Percentiles rank a stretch among this genome's conserved stretches.
phyloP scores from a whole-genome alignment of 495 filamentous ascomycete species.

The Penicillium turbatum region DNA sequence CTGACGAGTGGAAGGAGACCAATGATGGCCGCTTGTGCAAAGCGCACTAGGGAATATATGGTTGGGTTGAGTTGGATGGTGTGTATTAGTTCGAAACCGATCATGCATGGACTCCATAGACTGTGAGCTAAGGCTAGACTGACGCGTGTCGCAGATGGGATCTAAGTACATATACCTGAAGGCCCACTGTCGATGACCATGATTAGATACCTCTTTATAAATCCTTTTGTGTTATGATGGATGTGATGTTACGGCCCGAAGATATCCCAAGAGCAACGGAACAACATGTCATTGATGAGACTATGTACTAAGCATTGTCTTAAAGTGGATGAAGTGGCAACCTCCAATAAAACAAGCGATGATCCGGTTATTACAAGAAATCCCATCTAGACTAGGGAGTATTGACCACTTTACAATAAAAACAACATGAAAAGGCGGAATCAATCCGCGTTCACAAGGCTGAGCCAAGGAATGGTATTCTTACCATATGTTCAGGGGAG shows the following conservation, averaged over 20 bases:
- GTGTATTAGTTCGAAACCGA: neutral
- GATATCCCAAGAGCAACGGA: too few species aligned
- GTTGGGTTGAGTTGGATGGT: neutral
- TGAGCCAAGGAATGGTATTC: neutral
- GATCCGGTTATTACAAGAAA: too few species aligned
- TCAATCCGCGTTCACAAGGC: neutral
- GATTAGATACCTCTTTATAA: too few species aligned
- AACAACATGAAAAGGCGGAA: neutral
- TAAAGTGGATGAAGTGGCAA: neutral
- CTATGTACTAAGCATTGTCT: too few species aligned
- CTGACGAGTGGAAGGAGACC: slow-evolving; percentile 49
- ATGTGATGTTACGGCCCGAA: too few species aligned
- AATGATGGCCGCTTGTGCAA: slow-evolving; percentile 25
- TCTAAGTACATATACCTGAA: too few species aligned
- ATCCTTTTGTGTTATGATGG: too few species aligned
- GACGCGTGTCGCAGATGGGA: neutral
- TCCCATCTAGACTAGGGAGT: neutral
- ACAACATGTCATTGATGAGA: too few species aligned
- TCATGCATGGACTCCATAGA: neutral
- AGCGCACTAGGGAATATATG: neutral
- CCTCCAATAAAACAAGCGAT: neutral
- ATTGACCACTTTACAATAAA: too few species aligned
- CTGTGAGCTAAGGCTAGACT: too few species aligned
- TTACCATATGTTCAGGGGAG: too few species aligned
- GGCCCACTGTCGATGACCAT: too few species aligned